Base-by-base conservation (phyloP, 1,139 yeast species). In the Spathaspora jeffriesii region DNA sequence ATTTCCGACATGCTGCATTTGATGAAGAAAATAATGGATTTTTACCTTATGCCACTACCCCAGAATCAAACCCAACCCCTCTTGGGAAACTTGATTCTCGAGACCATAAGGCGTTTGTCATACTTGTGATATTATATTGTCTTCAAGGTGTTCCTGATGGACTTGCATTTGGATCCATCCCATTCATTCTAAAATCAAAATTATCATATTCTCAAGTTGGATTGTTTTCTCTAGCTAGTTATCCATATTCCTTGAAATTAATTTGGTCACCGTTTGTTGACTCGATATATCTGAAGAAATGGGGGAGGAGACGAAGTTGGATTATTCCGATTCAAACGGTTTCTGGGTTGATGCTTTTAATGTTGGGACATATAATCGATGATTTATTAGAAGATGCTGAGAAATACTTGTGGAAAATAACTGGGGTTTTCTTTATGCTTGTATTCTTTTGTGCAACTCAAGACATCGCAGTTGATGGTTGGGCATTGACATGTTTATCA, bases 391-490 rank as follows among this genome's bases (percentile, higher is more conserved):
- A 65, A 2, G 63, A 78, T 38, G 86, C 95, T 0, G 74, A 79
- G 40, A 59, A 69, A 17, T 81, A 87, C 56, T 68, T 89, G 51
- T 61, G 70, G 4, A 61, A 64, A 10, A 81, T 90, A 51, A 85
- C 92, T 0, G 45, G 69, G 21, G 76, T 82, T 49, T 93, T 93
- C 67, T 88, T 92, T 58, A 54, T 82, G 18, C 70, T 95, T 50
- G 93, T 93, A 40, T 81, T 93, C 50, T 74, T 93, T 50, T 92
- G 97, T 69, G 98, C 99, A 2, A 93, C 99, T 0, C 99, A 93
- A 65, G 99, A 93, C 63, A 93, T 93, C 47, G 98, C 99, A 1
- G 99, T 93, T 14, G 99, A 93, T 67, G 99, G 99, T 6, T 93
- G 99, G 99, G 98, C 98, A 0, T 71, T 93, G 60, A 93, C 97